Evolutionary conservation across 2,329 filamentous ascomycete genomes (phyloP).

Genomic region (Teratosphaeria gauchensis): DNA sequence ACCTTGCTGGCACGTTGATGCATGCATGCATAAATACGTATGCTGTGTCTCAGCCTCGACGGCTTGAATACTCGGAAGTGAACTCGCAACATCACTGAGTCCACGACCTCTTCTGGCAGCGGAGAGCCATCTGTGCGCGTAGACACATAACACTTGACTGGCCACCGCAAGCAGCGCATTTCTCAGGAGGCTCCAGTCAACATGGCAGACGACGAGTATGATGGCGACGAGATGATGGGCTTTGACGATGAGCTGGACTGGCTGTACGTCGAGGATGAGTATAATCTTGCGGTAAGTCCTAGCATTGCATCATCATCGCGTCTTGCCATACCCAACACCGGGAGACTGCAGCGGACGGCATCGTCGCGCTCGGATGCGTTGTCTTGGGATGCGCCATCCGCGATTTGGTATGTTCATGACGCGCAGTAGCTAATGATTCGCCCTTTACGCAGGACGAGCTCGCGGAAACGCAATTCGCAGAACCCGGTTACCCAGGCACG

Average conservation of each 20-base stretch:
- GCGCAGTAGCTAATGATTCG: too few relatives aligned
- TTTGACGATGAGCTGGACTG: conserved; percentile 29
- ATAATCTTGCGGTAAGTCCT: conserved; percentile 24
- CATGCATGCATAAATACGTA: background rate
- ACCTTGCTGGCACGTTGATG: background rate
- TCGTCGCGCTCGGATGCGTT: background rate
- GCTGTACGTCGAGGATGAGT: conserved; percentile 39
- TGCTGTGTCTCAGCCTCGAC: background rate
- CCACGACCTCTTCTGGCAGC: background rate
- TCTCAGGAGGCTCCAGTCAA: background rate
- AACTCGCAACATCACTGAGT: background rate
- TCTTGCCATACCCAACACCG: too few relatives aligned
- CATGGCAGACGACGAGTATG: conserved; percentile 29
- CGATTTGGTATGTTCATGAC: too few relatives aligned
- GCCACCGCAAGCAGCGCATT: background rate
- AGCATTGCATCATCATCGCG: too few relatives aligned
- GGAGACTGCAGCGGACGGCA: background rate
- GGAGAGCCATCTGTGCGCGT: background rate
- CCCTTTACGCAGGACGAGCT: too few relatives aligned
- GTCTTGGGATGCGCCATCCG: too few relatives aligned
- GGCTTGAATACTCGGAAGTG: background rate
- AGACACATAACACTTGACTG: background rate
- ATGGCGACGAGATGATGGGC: conserved; percentile 26
- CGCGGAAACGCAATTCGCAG: conserved; percentile 38
- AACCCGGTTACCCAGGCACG: conserved; percentile 29